Evolutionary conservation across 148 eudicot genomes (phyloP).

Genomic region (Pharnaceum exiguum): DNA sequence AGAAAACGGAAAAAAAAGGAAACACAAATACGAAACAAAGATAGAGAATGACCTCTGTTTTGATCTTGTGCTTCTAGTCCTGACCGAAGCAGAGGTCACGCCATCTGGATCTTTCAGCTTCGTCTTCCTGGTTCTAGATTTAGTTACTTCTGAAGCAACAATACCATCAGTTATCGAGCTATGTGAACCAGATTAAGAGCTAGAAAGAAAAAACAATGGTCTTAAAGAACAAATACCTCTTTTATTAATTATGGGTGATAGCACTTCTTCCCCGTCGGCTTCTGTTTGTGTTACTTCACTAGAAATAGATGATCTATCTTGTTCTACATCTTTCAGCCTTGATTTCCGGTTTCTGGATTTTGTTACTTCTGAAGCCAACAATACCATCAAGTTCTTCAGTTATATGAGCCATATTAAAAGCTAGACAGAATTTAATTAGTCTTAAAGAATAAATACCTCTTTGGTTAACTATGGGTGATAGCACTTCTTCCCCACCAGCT

Average conservation of each 20-base stretch:
- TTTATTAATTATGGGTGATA: slow-evolving; percentile 34
- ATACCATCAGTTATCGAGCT: neutral
- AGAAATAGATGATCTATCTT: slow-evolving; percentile 36
- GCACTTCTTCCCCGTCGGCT: slow-evolving; percentile 44
- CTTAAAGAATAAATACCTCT: slow-evolving; percentile 33
- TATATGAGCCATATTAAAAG: slow-evolving; percentile 2
- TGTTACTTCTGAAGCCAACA: too few species aligned
- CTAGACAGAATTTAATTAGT: neutral
- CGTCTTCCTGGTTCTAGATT: slow-evolving; percentile 39
- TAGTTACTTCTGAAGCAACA: slow-evolving; percentile 40
- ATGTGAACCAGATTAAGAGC: neutral
- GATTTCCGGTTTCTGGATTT: neutral
- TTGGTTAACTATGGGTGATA: slow-evolving; percentile 34
- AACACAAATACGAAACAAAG: neutral
- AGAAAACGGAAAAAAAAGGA: neutral
- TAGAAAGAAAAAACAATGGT: neutral
- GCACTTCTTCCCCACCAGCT: slow-evolving; percentile 44
- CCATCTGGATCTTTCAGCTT: slow-evolving; percentile 30
- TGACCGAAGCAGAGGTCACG: slow-evolving; percentile 26
- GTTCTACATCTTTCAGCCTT: slow-evolving; percentile 4
- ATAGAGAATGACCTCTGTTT: slow-evolving; percentile 37
- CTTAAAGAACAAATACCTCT: slow-evolving; percentile 33
- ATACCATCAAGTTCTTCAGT: neutral
- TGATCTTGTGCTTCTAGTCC: slow-evolving; percentile 46
- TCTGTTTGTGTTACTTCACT: slow-evolving; percentile 47